These are phyloP conservation scores for Penicillium mononematosum DNA, from an alignment of 495 filamentous ascomycete genomes.

Conservation along the genomic window DNA sequence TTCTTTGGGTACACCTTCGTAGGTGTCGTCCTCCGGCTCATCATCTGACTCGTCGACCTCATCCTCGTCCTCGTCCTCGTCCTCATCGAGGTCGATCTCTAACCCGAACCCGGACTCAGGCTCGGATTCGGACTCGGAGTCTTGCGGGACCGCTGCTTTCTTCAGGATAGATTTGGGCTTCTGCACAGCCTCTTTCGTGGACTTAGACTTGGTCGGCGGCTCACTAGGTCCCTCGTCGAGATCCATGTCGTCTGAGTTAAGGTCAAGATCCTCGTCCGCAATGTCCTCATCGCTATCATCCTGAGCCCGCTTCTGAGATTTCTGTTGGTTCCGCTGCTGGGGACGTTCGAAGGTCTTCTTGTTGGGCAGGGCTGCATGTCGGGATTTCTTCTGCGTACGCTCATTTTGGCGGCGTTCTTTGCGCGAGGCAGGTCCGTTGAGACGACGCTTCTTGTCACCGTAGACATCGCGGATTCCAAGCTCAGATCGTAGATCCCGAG, in stretches of 20 bases:
- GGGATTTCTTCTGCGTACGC: conserved; percentile 54
- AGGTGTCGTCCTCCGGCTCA: conserved; percentile 19
- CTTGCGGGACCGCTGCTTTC: conserved; percentile 28
- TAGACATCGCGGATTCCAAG: conserved; percentile 51
- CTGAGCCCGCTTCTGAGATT: background rate
- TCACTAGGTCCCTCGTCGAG: conserved; percentile 3
- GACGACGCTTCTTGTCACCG: conserved; percentile 41
- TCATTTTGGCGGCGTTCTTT: conserved; percentile 64
- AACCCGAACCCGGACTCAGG: background rate
- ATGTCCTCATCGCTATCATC: conserved; percentile 27
- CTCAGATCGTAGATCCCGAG: conserved; percentile 58
- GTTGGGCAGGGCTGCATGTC: conserved; percentile 19
- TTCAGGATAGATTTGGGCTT: conserved; percentile 47
- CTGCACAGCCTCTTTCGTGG: conserved; percentile 25
- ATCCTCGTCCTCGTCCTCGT: conserved; percentile 3
- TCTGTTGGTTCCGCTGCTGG: conserved; percentile 7
- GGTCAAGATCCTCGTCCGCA: conserved; percentile 24
- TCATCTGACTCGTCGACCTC: conserved; percentile 6
- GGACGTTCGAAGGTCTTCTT: conserved; percentile 21
- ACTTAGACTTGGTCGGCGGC: conserved; percentile 22
- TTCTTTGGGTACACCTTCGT: conserved; percentile 22
- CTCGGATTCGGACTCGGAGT: conserved; percentile 14
- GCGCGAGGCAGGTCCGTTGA: conserved; percentile 43
- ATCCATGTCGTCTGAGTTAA: conserved; percentile 23
- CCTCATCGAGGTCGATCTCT: conserved; percentile 18